These are phyloP conservation scores for Tolypocladium sp. DNA, from an alignment of 2,329 filamentous ascomycete species.

Conservation along the genomic window DNA sequence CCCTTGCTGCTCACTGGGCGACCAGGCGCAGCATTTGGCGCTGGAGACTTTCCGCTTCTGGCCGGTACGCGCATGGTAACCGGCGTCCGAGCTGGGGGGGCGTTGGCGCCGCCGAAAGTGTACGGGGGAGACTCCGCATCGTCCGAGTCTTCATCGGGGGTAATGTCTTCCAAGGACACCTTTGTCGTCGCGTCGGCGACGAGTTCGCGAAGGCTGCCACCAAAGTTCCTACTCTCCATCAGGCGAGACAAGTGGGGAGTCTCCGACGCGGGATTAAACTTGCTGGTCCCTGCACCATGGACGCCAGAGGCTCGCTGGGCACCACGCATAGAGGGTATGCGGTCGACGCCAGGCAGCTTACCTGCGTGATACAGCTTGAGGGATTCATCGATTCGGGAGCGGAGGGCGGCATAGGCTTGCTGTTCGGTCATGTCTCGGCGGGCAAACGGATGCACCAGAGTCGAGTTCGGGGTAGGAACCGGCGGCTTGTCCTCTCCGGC, in stretches of 20 bases:
- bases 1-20: slow-evolving; percentile 52
- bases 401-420: slow-evolving; percentile 40
- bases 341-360: slow-evolving; percentile 37
- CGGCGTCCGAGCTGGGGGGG: slow-evolving; percentile 21
- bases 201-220: slow-evolving; percentile 47
- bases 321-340: slow-evolving; percentile 30
- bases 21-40: slow-evolving; percentile 25
- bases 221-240: slow-evolving; percentile 52
- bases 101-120: slow-evolving; percentile 4
- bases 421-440: slow-evolving; percentile 40
- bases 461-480: slow-evolving; percentile 3
- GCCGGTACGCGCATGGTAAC: slow-evolving; percentile 50
- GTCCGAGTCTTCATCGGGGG: slow-evolving; percentile 47
- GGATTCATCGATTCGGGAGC: slow-evolving; percentile 44
- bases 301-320: background rate
- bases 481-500: slow-evolving; percentile 16
- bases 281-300: background rate
- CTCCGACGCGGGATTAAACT: slow-evolving; percentile 44
- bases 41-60: slow-evolving; percentile 44
- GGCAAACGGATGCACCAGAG: slow-evolving; percentile 24
- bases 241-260: slow-evolving; percentile 61
- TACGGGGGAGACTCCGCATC: slow-evolving; percentile 13
- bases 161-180: slow-evolving; percentile 38
- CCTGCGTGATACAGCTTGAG: slow-evolving; percentile 42
- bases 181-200: slow-evolving; percentile 51